Percentiles rank a stretch among this genome's conserved stretches.
phyloP scores from a whole-genome alignment of 345 rosid species.

The Lepidium africanum region DNA sequence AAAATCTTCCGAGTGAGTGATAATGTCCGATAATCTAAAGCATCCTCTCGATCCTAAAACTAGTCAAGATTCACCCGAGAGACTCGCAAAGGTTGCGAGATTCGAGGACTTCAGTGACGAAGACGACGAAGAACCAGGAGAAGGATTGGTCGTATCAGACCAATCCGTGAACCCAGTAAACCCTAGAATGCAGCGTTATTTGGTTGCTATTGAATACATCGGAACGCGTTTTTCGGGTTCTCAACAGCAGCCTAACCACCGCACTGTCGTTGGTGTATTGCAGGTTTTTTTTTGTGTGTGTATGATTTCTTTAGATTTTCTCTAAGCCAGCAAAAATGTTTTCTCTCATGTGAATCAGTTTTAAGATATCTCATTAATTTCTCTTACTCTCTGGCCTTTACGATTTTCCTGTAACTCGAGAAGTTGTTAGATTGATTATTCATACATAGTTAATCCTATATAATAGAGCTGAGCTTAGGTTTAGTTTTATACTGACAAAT shows the following conservation, averaged over 20 bases:
- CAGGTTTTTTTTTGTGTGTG: conserved; percentile 39
- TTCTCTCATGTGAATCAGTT: background rate
- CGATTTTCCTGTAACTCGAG: background rate
- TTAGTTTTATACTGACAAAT: background rate
- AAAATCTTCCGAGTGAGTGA: background rate
- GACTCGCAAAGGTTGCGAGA: conserved; percentile 47
- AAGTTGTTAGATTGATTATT: background rate
- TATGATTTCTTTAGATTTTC: background rate
- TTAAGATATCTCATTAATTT: background rate
- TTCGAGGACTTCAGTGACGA: conserved; percentile 29
- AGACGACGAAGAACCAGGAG: conserved; percentile 19
- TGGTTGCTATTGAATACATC: conserved; percentile 76
- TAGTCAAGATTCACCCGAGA: conserved; percentile 19
- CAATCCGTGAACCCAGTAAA: conserved; percentile 36
- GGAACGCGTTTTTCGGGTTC: conserved; percentile 88
- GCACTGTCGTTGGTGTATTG: conserved; percentile 79
- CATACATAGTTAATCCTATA: background rate
- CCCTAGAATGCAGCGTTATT: conserved; percentile 66
- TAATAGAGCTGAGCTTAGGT: background rate
- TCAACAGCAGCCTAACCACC: conserved; percentile 58
- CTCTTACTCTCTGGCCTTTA: background rate
- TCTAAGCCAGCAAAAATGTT: background rate
- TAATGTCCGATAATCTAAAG: conserved; percentile 41
- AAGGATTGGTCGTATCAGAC: conserved; percentile 19
- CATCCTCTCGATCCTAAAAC: conserved; percentile 20